Percentiles rank a stretch among this genome's conserved stretches.
Conservation (phyloP, 129 eudicot genomes). For the Erigeron canadensis region DNA sequence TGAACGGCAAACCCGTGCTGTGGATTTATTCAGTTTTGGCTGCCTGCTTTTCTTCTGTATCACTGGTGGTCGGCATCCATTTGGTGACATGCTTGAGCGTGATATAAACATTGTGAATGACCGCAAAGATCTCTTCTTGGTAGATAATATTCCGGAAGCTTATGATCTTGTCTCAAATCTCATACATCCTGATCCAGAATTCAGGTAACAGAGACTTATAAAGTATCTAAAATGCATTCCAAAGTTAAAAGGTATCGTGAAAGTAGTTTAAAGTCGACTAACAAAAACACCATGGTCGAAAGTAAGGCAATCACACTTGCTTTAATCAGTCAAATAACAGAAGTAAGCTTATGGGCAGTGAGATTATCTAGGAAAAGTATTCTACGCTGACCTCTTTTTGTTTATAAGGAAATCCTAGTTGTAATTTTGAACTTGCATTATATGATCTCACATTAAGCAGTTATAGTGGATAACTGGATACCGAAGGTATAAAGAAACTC, state of each 20-base stretch:
- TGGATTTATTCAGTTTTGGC: conserved; percentile 84
- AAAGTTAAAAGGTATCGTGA: neutral
- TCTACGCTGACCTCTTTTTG: neutral
- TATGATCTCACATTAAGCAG: neutral
- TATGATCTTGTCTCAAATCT: conserved; percentile 64
- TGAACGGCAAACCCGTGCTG: conserved; percentile 84
- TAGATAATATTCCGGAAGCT: conserved; percentile 85
- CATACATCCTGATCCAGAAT: conserved; percentile 62
- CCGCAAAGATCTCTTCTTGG: conserved; percentile 67
- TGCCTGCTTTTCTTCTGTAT: conserved; percentile 86
- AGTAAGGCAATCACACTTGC: neutral
- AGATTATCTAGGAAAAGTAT: neutral
- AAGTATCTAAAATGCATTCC: neutral
- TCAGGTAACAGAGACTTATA: conserved; percentile 52
- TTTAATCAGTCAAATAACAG: neutral
- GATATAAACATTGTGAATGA: conserved; percentile 70
- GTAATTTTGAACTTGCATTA: conserved; percentile 1
- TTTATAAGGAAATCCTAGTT: neutral
- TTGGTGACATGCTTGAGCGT: conserved; percentile 78
- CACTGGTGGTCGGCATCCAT: conserved; percentile 90
- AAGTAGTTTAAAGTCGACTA: conserved; percentile 1
- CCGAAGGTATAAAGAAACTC: neutral
- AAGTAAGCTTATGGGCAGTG: neutral
- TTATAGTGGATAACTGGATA: neutral
- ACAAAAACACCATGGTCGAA: neutral